phyloP scores from a whole-genome alignment of 176 grass and related monocot species.

The Alloteropsis semialata region DNA sequence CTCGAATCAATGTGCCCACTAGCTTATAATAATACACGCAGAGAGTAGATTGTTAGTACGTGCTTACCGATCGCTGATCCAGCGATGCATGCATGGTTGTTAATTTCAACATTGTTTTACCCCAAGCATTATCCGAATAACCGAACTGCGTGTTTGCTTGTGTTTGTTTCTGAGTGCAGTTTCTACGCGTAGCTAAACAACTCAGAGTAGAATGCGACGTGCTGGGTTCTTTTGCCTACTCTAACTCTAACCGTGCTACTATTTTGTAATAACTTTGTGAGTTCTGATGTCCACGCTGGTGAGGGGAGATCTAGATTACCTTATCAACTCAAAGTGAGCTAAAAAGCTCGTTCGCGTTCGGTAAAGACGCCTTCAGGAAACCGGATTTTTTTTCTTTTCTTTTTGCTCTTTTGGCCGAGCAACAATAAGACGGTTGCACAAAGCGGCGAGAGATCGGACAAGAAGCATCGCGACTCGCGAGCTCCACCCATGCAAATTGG shows the following conservation, averaged over 20 bases:
- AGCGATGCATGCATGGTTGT: neutral
- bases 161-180: neutral
- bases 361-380: too few species aligned
- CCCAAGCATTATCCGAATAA: neutral
- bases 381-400: too few species aligned
- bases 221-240: neutral
- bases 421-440: too few species aligned
- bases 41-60: neutral
- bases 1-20: neutral
- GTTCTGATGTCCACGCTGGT: too few species aligned
- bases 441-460: neutral
- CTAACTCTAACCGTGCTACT: neutral
- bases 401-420: too few species aligned
- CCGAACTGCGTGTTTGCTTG: too few species aligned
- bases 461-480: neutral
- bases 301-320: too few species aligned
- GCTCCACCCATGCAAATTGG: neutral
- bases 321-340: too few species aligned
- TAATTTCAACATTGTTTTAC: neutral
- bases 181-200: neutral
- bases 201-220: too few species aligned
- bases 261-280: too few species aligned
- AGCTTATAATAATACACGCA: neutral
- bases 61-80: neutral
- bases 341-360: too few species aligned